Evolutionary conservation across 176 grass and related monocot species (phyloP), one percentile per base, ranked within the genome.

Genomic region (Aechmea fasciata): DNA sequence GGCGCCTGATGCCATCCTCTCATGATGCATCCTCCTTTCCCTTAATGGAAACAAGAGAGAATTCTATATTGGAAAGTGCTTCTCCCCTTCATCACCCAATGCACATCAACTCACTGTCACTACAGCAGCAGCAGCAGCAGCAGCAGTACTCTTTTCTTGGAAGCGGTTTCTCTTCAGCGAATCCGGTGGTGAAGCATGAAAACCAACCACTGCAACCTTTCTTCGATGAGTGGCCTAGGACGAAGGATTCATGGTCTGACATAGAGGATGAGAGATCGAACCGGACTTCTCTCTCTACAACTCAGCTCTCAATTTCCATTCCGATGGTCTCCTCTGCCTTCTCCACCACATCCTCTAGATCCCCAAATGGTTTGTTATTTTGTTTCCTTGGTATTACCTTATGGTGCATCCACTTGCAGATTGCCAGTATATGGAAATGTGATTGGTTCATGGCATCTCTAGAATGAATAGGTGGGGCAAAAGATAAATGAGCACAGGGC

Each of bases 231-330:
- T 99, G 95, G 90, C 95, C 95, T 0, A 88, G 83, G 71, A 77
- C 77, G 2, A 86, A 80, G 25, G 87, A 99, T 6, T 85, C 95
- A 0, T 99, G 95, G 95, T 83, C 87, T 1, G 89, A 99, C 66
- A 85, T 99, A 70, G 90, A 90, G 9, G 84, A 89, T 0, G 87
- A 92, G 3, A 77, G 90, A 69, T 82, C 79, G 11, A 99, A 85
- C 14, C 75, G 80, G 69, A 80, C 81, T 52, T 93, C 94, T 25
- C 93, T 93, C 57, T 99, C 95, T 13, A 93, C 89, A 2, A 94
- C 94, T 49, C 94, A 92, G 75, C 90, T 99, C 69, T 99, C 95
- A 0, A 99, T 99, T 65, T 99, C 95, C 66, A 90, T 87, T 70
- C 89, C 92, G 0, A 91, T 91, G 88, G 80, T 87, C 50, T 78